Evolutionary conservation across 176 grass and related monocot genomes (phyloP), one percentile per base, ranked within the genome.

Genomic region (Aegilops umbellulata): DNA sequence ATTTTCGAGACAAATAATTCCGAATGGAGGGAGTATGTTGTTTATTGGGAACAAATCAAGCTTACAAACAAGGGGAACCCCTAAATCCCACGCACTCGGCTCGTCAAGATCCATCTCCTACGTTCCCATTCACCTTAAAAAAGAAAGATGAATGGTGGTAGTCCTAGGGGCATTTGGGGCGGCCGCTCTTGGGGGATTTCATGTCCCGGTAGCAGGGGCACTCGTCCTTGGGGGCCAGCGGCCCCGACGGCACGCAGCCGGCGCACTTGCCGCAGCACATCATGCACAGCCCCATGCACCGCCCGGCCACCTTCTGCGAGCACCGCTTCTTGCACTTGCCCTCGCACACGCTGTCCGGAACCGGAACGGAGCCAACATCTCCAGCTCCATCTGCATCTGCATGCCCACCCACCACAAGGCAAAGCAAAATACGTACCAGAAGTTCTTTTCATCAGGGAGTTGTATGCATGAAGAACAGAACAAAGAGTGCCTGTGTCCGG

Each of bases 181-280:
- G 90, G n/a, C 65, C 60, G 67, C 19, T 89, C 80, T 87, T 80
- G 64, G 80, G 82, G n/a, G 87, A 86, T 51, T 30, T 63, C 92
- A 69, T 90, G 92, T 97, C 95, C 10, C 95, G 74, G 87, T 97
- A 97, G 79, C 95, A 97, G 4, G 95, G 89, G 90, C 92, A 97
- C 84, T 93, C 89, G 60, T 95, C 92, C 85, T 93, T 95, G 90
- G 90, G 90, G 2, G 92, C 95, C n/a, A 71, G 36, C 5, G 92
- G 92, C 15, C 92, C 92, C 22, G 90, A 95, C 10, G 95, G 95
- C 80, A 97, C 95, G 69, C 95, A 95, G 25, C 88, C 88, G 69
- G 80, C 10, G 87, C 92, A 97, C 14, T 60, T 32, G 72, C 75
- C 39, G 82, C 90, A 97, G 90, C 92, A 97, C 95, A 97, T 89